Evolutionary conservation across 352 stramenopile genomes (phyloP), one percentile per base, ranked within the genome.

Genomic region (Phytopythium boreale): DNA sequence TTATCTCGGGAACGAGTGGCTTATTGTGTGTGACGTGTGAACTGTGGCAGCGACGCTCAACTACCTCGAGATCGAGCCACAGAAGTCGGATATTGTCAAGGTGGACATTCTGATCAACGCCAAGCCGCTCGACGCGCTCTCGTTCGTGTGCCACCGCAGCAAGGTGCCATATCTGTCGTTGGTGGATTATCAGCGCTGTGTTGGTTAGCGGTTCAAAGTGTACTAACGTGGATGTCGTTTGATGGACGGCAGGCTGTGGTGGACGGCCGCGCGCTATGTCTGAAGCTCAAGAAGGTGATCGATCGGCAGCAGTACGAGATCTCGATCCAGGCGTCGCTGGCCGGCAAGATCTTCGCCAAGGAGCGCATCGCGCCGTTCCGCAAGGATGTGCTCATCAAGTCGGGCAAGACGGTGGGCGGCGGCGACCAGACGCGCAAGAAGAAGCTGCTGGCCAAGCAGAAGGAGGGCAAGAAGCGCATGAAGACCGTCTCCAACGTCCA

Each of bases 361-460:
- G 96, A 99, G 70, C 84, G 97, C 52, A 99, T 99, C 58, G 75
- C 89, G 44, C 96, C 97, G 6, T 99, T 97, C 76, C 90, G 97
- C 51, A 99, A 99, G 70, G 87, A 95, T 41, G 96, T 99, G 26
- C 73, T 99, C 5, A 97, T 96, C 44, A 99, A 98, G 70, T 97
- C 87, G 5, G 88, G 89, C 53, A 99, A 99, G 66, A 95, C 81
- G 0, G 97, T 99, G 19, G 97, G 97, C 50, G 97, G 97, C 29
- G 97, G 97, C 11, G 98, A 99, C 71, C 84, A 95, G 47, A 98
- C 95, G 53, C 82, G 98, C 56, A 99, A 99, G 76, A 98, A 98
- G 67, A 99, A 99, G 70, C 82, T 99, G 34, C 74, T 99, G 15
- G 97, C 99, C 67, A 99, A 99, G 79, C 98, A 99, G 75, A 99